Evolutionary conservation across 495 filamentous ascomycete species (phyloP).

Genomic region (Penicillium verhagenii): DNA sequence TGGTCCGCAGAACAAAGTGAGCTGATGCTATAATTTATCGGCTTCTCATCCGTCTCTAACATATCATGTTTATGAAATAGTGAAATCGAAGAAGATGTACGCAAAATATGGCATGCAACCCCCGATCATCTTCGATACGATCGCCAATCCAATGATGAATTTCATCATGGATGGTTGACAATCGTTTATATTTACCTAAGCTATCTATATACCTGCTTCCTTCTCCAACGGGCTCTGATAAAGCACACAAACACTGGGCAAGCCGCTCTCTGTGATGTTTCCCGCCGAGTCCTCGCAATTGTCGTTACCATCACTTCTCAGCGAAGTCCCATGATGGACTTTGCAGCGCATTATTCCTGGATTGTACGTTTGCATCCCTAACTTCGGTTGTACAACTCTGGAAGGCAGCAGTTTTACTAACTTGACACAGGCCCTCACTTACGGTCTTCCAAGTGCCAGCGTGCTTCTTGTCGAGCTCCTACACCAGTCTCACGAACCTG

Average conservation of each 20-base stretch:
- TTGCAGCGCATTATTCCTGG: conserved; percentile 55
- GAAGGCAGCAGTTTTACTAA: conserved; percentile 17
- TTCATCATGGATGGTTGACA: conserved; percentile 22
- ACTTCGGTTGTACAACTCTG: no score
- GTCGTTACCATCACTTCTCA: conserved; percentile 47
- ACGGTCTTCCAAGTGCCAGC: conserved; percentile 56
- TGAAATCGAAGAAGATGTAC: conserved; percentile 33
- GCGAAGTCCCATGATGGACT: conserved; percentile 46
- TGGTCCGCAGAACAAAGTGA: conserved; percentile 48
- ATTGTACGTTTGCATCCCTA: conserved; percentile 45
- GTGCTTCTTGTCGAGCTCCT: conserved; percentile 62
- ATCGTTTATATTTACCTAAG: conserved; percentile 46
- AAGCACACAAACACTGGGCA: conserved; percentile 50
- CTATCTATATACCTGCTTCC: conserved; percentile 57
- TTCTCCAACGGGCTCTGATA: conserved; percentile 56
- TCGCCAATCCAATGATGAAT: conserved; percentile 29
- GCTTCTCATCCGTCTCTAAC: background rate
- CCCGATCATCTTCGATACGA: conserved; percentile 38
- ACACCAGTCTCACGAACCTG: conserved; percentile 49
- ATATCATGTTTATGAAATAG: conserved; percentile 13
- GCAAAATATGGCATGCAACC: conserved; percentile 31
- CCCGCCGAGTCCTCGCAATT: conserved; percentile 49
- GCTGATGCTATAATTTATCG: conserved; percentile 2
- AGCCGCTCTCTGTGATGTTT: conserved; percentile 51
- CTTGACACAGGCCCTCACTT: conserved; percentile 43